Evolutionary conservation across 176 grass and related monocot species (phyloP).

Genomic region (Coix lacrymajobi): DNA sequence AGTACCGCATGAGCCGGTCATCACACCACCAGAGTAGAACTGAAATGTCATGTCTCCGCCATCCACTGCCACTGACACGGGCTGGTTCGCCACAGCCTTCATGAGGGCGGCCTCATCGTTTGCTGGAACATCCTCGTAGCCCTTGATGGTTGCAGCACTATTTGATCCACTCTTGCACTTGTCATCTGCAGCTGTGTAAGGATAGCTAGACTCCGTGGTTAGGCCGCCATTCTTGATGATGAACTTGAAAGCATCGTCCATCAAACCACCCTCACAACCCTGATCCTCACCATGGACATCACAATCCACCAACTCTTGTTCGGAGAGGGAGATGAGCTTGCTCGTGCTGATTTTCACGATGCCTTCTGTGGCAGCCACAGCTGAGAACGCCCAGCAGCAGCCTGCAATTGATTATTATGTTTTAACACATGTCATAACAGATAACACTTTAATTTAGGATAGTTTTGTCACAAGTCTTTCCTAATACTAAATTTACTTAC

Average conservation of each 20-base stretch:
- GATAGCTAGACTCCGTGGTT: background rate
- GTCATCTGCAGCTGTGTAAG: background rate
- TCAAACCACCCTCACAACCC: background rate
- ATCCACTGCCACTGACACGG: background rate
- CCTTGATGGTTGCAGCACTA: background rate
- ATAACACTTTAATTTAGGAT: no score
- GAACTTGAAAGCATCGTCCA: conserved; percentile 5
- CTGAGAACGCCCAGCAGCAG: conserved; percentile 7
- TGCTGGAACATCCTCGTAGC: background rate
- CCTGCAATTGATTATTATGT: background rate
- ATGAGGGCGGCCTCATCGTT: background rate
- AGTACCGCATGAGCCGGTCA: background rate
- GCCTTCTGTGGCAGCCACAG: conserved; percentile 3
- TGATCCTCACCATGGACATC: conserved; percentile 1
- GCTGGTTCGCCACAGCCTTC: background rate
- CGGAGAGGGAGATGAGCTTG: conserved; percentile 1
- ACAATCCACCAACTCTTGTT: conserved; percentile 18
- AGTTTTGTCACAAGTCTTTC: background rate
- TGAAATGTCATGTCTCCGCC: background rate
- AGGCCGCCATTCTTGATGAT: background rate
- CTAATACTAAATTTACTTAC: background rate
- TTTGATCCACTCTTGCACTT: background rate
- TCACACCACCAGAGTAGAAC: conserved; percentile 10
- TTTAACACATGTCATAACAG: no score
- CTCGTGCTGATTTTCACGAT: conserved; percentile 3